phyloP scores from a whole-genome alignment of 1,284 basidiomycete genomes.

The Austroboletus novae-zelandiae region DNA sequence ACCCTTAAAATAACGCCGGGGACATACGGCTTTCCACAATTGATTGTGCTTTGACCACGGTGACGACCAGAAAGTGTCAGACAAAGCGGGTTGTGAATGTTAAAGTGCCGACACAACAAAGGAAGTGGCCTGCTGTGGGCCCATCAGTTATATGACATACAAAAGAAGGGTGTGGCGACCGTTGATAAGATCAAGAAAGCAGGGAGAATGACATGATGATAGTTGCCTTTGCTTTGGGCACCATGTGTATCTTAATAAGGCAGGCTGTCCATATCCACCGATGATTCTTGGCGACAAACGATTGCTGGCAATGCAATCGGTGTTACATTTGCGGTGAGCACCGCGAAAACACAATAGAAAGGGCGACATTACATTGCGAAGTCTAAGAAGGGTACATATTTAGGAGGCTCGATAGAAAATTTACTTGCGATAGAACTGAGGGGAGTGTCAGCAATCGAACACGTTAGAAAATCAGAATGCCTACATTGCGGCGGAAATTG shows the following conservation, averaged over 20 bases:
- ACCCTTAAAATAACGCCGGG: conserved; percentile 5
- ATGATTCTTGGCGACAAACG: conserved; percentile 5
- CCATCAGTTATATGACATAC: not conserved
- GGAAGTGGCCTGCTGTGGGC: conserved; percentile 8
- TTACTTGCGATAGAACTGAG: conserved; percentile 73
- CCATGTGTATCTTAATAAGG: conserved; percentile 14
- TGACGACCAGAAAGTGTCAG: conserved; percentile 10
- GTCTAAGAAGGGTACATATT: conserved; percentile 14
- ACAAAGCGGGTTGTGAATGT: conserved; percentile 22
- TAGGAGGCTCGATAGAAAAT: conserved; percentile 13
- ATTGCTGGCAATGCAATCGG: conserved; percentile 1
- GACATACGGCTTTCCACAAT: conserved; percentile 3
- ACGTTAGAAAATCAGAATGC: conserved; percentile 29
- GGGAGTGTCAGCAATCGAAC: conserved; percentile 15
- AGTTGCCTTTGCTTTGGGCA: conserved; percentile 4
- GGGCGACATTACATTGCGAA: conserved; percentile 27
- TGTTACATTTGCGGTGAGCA: conserved; percentile 16
- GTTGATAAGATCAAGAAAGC: conserved; percentile 25
- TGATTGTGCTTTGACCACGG: conserved; percentile 16
- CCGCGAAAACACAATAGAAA: conserved; percentile 7
- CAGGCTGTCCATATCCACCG: conserved; percentile 2
- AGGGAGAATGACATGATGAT: not conserved
- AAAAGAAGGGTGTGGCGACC: conserved; percentile 5
- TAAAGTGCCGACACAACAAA: conserved; percentile 12
- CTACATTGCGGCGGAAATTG: conserved; percentile 83